These are phyloP conservation scores for Neurospora sp. DNA, from an alignment of 2,329 filamentous ascomycete species.

Conservation along the genomic window DNA sequence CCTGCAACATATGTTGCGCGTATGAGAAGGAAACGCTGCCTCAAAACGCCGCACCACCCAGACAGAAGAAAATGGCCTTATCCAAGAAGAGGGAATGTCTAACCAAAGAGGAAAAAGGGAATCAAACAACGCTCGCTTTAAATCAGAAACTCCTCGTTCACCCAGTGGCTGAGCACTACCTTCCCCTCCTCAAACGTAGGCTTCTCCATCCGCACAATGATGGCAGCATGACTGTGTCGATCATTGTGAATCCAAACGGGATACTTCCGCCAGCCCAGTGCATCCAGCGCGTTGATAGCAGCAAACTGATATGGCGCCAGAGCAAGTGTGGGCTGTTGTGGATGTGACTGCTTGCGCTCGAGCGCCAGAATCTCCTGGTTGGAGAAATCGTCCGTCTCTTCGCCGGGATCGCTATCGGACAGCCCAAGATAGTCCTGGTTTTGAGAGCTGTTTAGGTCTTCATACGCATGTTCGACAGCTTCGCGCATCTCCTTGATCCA, in stretches of 20 bases:
- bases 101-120: not conserved
- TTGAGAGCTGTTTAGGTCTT: slow-evolving; percentile 59
- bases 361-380: slow-evolving; percentile 30
- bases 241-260: slow-evolving; percentile 68
- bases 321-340: slow-evolving; percentile 61
- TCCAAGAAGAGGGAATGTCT: not conserved
- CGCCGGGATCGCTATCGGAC: slow-evolving; percentile 23
- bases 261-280: slow-evolving; percentile 54
- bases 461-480: slow-evolving; percentile 69
- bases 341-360: slow-evolving; percentile 31
- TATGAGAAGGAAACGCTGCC: not conserved
- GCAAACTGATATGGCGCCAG: slow-evolving; percentile 71
- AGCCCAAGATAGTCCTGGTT: slow-evolving; percentile 60
- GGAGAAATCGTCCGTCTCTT: slow-evolving; percentile 20
- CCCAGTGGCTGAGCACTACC: slow-evolving; percentile 72
- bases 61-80: not conserved
- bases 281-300: slow-evolving; percentile 71
- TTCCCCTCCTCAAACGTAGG: slow-evolving; percentile 64
- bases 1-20: not conserved
- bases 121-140: slow-evolving; percentile 20
- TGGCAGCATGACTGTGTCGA: slow-evolving; percentile 79
- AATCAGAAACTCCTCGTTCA: slow-evolving; percentile 61
- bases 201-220: slow-evolving; percentile 68
- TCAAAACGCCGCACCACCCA: not conserved
- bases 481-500: slow-evolving; percentile 66